Evolutionary conservation across 1,284 basidiomycete species (phyloP).

Genomic region (Pholiota adiposa): DNA sequence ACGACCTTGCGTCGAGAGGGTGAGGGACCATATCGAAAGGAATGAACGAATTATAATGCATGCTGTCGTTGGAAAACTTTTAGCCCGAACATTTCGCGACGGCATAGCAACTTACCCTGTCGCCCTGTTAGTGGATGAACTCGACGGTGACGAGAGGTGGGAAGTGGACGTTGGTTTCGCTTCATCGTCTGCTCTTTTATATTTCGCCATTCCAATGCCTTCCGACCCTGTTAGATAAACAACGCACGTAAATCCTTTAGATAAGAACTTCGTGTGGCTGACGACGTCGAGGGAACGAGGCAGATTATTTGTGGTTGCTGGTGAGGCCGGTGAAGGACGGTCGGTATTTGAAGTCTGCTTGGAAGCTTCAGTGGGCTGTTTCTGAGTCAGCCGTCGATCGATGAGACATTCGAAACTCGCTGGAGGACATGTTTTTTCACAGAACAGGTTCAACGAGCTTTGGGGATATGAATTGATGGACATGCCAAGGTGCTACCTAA

Average conservation of each 20-base stretch:
- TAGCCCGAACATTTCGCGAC: not conserved
- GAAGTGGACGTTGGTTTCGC: not conserved
- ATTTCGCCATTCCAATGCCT: not conserved
- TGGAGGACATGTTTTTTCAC: not conserved
- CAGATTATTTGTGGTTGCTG: no score
- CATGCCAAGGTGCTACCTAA: not conserved
- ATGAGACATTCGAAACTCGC: not conserved
- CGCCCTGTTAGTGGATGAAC: not conserved
- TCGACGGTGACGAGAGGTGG: not conserved
- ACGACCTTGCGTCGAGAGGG: not conserved
- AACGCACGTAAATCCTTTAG: not conserved
- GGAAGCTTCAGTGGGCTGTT: no score
- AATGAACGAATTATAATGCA: not conserved
- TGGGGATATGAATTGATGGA: not conserved
- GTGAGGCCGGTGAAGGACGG: no score
- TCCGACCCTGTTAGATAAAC: not conserved
- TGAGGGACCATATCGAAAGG: constrained; percentile 1
- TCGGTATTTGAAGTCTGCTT: no score
- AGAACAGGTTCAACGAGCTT: not conserved
- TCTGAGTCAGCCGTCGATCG: not conserved
- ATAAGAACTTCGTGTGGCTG: not conserved
- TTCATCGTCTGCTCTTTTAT: not conserved
- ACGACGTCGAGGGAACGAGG: not conserved
- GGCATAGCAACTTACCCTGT: not conserved
- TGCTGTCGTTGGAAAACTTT: not conserved